Evolutionary conservation across 2,329 filamentous ascomycete species (phyloP).

Genomic region (Monosporascus sp.): DNA sequence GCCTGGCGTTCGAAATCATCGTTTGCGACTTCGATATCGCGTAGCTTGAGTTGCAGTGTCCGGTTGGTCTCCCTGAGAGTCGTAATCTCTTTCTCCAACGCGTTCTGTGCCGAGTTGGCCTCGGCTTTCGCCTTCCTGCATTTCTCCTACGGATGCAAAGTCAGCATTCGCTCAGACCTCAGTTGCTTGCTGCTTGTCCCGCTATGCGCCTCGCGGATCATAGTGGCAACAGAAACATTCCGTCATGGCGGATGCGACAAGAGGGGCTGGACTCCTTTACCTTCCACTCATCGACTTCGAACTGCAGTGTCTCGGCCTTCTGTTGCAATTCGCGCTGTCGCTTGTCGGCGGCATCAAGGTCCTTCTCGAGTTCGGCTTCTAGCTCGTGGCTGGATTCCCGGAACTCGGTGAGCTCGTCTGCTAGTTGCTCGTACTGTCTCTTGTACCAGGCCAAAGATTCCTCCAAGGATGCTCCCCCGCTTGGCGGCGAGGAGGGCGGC

Average conservation of each 20-base stretch:
- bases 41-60: slow-evolving; percentile 72
- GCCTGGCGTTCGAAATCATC: slow-evolving; percentile 98
- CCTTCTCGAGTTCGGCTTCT: slow-evolving; percentile 90
- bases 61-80: slow-evolving; percentile 79
- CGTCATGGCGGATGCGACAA: too few species aligned
- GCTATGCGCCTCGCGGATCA: slow-evolving; percentile 3
- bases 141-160: slow-evolving; percentile 60
- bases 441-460: slow-evolving; percentile 94
- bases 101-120: slow-evolving; percentile 75
- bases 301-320: slow-evolving; percentile 77
- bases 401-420: slow-evolving; percentile 88
- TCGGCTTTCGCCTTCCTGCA: slow-evolving; percentile 93
- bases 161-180: slow-evolving; percentile 12
- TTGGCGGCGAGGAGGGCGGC: slow-evolving; percentile 57
- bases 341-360: slow-evolving; percentile 93
- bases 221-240: not conserved
- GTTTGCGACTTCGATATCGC: slow-evolving; percentile 96
- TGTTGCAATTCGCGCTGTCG: slow-evolving; percentile 79
- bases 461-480: slow-evolving; percentile 50
- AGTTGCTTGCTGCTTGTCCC: not conserved
- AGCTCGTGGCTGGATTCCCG: slow-evolving; percentile 90
- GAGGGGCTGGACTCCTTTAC: slow-evolving; percentile 43
- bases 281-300: slow-evolving; percentile 98
- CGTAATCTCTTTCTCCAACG: slow-evolving; percentile 93
- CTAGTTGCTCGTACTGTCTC: slow-evolving; percentile 86